phyloP scores from a whole-genome alignment of 2,329 filamentous ascomycete genomes.

The Talaromyces sp. region DNA sequence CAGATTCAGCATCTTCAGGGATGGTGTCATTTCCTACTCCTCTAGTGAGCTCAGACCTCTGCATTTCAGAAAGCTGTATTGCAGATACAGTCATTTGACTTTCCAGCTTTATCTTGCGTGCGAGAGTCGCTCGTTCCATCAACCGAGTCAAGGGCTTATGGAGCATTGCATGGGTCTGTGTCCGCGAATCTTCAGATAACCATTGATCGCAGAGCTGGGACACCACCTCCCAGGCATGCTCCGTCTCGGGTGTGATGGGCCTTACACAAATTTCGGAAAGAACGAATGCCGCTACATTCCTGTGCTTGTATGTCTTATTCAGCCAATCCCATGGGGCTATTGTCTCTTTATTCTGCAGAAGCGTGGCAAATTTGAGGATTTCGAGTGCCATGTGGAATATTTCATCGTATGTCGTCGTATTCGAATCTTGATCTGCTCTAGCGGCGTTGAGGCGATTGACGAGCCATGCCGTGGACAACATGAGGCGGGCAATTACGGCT shows the following conservation, averaged over 20 bases:
- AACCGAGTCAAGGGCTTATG: conserved; percentile 20
- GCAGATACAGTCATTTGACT: not conserved
- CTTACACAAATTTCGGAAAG: conserved; percentile 50
- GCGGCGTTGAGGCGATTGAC: conserved; percentile 18
- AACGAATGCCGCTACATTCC: conserved; percentile 55
- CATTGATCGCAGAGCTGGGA: conserved; percentile 22
- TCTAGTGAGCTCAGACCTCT: not conserved
- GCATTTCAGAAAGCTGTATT: not conserved
- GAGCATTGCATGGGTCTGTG: conserved; percentile 16
- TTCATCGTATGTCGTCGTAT: conserved; percentile 47
- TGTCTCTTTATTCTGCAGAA: conserved; percentile 56
- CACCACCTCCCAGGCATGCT: conserved; percentile 27
- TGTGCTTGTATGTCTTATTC: conserved; percentile 55
- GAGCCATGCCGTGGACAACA: conserved; percentile 67
- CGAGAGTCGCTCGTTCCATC: conserved; percentile 24
- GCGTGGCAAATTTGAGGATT: conserved; percentile 61
- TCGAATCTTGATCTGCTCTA: not conserved
- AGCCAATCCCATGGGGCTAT: conserved; percentile 57
- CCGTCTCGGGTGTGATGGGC: conserved; percentile 20
- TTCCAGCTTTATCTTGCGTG: conserved; percentile 9
- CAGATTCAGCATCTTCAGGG: not conserved
- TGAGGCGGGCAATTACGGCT: conserved; percentile 60
- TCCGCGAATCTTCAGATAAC: conserved; percentile 10
- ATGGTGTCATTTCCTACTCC: not conserved
- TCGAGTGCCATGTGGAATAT: conserved; percentile 64